Evolutionary conservation across 345 rosid species (phyloP), one percentile per base, ranked within the genome.

Genomic region (Excoecaria agallocha): DNA sequence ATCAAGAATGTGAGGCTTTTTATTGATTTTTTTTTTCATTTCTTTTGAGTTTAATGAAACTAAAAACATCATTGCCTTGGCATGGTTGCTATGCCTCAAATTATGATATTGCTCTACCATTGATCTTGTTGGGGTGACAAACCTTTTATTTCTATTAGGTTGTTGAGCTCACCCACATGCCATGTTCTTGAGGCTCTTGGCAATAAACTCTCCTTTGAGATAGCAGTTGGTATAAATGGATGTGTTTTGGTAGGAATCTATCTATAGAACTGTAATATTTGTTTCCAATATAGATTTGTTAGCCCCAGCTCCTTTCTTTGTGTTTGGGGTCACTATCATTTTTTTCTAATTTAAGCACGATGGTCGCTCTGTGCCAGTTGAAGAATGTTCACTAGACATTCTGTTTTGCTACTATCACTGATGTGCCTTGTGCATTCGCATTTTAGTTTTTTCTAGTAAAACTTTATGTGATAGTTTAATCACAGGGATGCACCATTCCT

Each of bases 181-280:
- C 90, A 93, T 0, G 89, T 92, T 79, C 89, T 94, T 3, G 94
- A 90, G 77, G 89, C 84, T 72, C 93, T 92, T 43, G 91, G 97
- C 78, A 89, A 87, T 84, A 89, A 89, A 74, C 84, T 88, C 56
- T 83, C 96, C 12, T 92, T 89, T 77, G 94, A 89, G 84, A 85
- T 87, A 73, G 97, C 91, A n/a, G 82, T 85, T 74, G 97, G 98
- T 75, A 71, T 89, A 73, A 91, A 91, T 74, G 98, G 97, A 66
- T 80, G 93, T 41, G 93, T 87, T 64, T 89, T 91, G 93, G 98
- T 89, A 68, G 61, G 81, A 24, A 46, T 73, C 24, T 37, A 50
- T 45, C 22, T n/a, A 5, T 70, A 37, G 41, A 1, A 19, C 13
- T 69, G 24, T 24, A 25, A 7, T 46, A 22, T 57, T 51, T 59